Evolutionary conservation across 176 grass and related monocot species (phyloP).

Genomic region (Urochloa ruziziensis): DNA sequence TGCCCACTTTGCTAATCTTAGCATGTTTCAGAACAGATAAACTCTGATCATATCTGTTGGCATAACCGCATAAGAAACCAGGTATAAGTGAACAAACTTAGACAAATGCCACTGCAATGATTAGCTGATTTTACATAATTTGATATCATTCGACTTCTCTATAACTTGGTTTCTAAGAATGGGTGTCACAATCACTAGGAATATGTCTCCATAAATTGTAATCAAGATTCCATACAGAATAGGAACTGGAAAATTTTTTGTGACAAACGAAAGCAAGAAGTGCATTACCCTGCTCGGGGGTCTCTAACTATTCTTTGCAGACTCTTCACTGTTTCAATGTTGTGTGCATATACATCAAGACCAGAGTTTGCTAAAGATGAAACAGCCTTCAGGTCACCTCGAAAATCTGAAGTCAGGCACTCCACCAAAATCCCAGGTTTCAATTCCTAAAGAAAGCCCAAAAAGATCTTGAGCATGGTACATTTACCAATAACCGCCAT

Average conservation of each 20-base stretch:
- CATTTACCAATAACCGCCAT: neutral
- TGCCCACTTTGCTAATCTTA: slow-evolving; percentile 64
- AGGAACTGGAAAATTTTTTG: neutral
- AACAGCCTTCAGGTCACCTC: slow-evolving; percentile 70
- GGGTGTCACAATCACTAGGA: neutral
- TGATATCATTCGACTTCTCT: no score
- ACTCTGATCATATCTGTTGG: slow-evolving; percentile 70
- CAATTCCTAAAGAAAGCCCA: slow-evolving; percentile 40
- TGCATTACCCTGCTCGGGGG: slow-evolving; percentile 74
- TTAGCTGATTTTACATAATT: neutral
- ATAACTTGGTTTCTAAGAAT: neutral
- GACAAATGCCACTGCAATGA: neutral
- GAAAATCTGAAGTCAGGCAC: slow-evolving; percentile 85
- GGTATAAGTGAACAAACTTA: neutral
- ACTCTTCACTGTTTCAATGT: slow-evolving; percentile 88
- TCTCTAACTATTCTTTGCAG: slow-evolving; percentile 88
- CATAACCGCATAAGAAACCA: neutral
- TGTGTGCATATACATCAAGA: slow-evolving; percentile 86
- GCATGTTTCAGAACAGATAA: slow-evolving; percentile 77
- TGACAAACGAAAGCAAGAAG: neutral
- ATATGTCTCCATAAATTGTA: neutral
- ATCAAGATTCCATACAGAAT: neutral
- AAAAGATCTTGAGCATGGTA: neutral
- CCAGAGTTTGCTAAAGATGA: slow-evolving; percentile 69
- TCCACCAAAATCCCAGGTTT: slow-evolving; percentile 88